These are phyloP conservation scores for Fusarium sp. DNA, from an alignment of 2,329 filamentous ascomycete genomes.

Conservation along the genomic window DNA sequence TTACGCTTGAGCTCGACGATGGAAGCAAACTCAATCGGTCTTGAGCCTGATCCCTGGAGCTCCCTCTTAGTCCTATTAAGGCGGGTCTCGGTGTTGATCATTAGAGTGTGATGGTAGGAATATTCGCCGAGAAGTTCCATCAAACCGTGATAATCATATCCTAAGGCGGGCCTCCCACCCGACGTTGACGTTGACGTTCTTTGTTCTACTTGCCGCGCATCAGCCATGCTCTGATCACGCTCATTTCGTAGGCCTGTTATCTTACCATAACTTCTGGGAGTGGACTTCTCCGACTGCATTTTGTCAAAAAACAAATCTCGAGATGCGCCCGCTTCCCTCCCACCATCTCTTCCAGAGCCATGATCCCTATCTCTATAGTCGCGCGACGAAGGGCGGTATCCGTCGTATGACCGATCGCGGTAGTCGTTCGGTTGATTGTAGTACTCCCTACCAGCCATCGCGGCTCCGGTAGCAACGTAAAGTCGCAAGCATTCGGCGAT, in stretches of 20 bases:
- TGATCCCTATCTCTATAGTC: conserved; percentile 11
- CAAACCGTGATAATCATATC: conserved; percentile 20
- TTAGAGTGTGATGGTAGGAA: conserved; percentile 34
- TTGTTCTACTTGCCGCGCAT: conserved; percentile 12
- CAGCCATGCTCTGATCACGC: conserved; percentile 1
- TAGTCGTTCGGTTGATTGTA: conserved; percentile 22
- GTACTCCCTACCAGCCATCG: conserved; percentile 41
- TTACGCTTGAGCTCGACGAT: conserved; percentile 32
- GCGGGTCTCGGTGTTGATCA: conserved; percentile 33
- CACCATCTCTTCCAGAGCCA: conserved; percentile 15
- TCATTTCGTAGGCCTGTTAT: not conserved
- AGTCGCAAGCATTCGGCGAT: conserved; percentile 33
- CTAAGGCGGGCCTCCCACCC: not conserved
- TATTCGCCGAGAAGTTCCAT: conserved; percentile 44
- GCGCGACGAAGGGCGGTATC: conserved; percentile 13
- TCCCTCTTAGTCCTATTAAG: conserved; percentile 32
- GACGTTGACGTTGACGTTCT: not conserved
- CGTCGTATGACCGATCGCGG: conserved; percentile 24
- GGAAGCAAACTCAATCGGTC: conserved; percentile 42
- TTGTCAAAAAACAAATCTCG: not conserved
- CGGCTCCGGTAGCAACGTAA: conserved; percentile 27
- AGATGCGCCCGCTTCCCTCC: conserved; percentile 7
- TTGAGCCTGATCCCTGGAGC: conserved; percentile 21
- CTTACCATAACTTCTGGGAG: conserved; percentile 32
- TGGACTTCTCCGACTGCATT: conserved; percentile 6